phyloP scores from a whole-genome alignment of 2,329 filamentous ascomycete species.

The Fusarium lyarnte region DNA sequence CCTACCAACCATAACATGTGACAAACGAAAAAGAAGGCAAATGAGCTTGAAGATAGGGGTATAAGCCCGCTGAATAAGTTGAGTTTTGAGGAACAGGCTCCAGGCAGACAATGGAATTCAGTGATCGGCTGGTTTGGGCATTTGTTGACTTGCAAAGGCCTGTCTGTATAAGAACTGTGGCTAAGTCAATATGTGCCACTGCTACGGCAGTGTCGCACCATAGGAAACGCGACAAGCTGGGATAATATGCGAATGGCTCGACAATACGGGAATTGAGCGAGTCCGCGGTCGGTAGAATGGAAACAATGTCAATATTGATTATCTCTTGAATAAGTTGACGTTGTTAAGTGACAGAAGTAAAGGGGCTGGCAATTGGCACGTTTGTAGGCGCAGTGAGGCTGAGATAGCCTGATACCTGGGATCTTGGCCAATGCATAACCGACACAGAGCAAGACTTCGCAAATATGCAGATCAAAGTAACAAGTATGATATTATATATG shows the following conservation, averaged over 20 bases:
- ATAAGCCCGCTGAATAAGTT: not conserved
- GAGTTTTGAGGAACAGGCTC: not conserved
- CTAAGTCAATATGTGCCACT: not conserved
- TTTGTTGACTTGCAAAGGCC: conserved; percentile 24
- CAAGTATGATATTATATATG: not conserved
- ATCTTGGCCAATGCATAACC: not conserved
- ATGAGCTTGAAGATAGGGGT: not conserved
- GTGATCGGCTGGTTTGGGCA: not conserved
- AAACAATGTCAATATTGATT: not conserved
- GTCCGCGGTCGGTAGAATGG: not conserved
- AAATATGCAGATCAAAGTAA: not conserved
- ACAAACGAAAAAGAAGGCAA: not conserved
- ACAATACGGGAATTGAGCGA: not conserved
- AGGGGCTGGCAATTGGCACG: conserved; percentile 35
- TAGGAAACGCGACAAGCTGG: not conserved
- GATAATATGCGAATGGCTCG: not conserved
- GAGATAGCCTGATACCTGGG: conserved; percentile 38
- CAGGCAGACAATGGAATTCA: not conserved
- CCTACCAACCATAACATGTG: not conserved
- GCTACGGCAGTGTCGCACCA: not conserved
- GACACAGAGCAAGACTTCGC: not conserved
- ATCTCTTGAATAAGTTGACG: not conserved
- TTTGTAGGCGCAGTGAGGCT: conserved; percentile 32
- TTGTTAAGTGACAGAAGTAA: conserved; percentile 25
- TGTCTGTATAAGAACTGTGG: not conserved